A percentile compares a stretch with the other conserved stretches of the same genome.
phyloP scores from a whole-genome alignment of 2,329 filamentous ascomycete genomes.

The Penicillium paneum region DNA sequence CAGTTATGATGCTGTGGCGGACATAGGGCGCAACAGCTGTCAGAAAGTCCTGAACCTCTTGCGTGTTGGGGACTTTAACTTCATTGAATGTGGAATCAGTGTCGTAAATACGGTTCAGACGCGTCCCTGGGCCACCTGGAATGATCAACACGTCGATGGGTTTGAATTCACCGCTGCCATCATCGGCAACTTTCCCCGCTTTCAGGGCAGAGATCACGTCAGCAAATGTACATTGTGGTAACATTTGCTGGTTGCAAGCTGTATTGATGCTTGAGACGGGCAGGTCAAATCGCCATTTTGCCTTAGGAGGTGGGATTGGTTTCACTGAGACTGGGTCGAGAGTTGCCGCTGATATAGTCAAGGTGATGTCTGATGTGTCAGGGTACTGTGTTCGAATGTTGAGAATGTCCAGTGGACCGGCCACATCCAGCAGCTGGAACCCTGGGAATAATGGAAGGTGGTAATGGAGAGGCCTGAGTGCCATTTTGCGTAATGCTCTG shows the following conservation, averaged over 20 bases:
- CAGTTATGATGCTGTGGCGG: constrained; percentile 7
- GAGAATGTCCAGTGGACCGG: constrained; percentile 9
- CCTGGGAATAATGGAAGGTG: constrained; percentile 9
- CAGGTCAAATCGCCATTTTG: constrained; percentile 4
- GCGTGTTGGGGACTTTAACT: constrained; percentile 1
- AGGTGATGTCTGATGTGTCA: constrained; percentile 3
- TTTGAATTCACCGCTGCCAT: not conserved
- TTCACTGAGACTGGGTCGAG: constrained; percentile 8
- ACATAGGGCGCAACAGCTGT: constrained; percentile 3
- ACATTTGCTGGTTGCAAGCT: constrained; percentile 5
- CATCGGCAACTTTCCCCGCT: not conserved
- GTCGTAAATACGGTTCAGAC: constrained; percentile 1
- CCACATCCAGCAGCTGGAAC: constrained; percentile 6
- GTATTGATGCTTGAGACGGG: not conserved
- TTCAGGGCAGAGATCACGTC: constrained; percentile 5
- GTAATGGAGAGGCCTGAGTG: constrained; percentile 6
- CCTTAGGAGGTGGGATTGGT: constrained; percentile 1
- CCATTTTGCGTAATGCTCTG: constrained; percentile 1
- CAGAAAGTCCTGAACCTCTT: constrained; percentile 4
- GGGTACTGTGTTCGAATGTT: constrained; percentile 5
- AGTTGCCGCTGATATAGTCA: constrained; percentile 8
- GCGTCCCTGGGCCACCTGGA: constrained; percentile 3
- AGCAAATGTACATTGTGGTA: constrained; percentile 7
- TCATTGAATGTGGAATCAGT: not conserved
- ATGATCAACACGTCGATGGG: constrained; percentile 8